Conservation (phyloP, 2,329 filamentous ascomycete genomes). For the Coniochaeta sp. region DNA sequence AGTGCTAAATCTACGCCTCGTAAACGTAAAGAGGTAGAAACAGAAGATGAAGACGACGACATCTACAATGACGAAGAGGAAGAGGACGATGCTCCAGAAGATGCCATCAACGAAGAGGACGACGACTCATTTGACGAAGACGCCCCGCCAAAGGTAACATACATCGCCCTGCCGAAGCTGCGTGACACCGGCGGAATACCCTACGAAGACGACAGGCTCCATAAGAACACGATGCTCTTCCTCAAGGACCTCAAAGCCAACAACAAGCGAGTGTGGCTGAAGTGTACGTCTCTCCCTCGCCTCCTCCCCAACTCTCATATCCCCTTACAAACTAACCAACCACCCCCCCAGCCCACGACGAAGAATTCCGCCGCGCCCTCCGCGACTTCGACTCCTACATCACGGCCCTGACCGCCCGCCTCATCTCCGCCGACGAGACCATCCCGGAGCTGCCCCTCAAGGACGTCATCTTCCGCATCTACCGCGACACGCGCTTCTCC, state of each 20-base stretch:
- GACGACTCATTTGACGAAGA: conserved; percentile 25
- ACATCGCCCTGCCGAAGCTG: conserved; percentile 32
- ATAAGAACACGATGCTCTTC: conserved; percentile 52
- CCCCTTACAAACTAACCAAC: not conserved
- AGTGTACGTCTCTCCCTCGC: conserved; percentile 30
- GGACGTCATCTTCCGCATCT: conserved; percentile 81
- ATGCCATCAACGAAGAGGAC: conserved; percentile 26
- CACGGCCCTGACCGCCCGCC: conserved; percentile 60
- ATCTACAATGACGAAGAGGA: conserved; percentile 22
- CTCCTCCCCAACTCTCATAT: conserved; percentile 3
- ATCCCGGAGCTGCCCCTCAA: conserved; percentile 81
- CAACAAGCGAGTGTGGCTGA: conserved; percentile 53
- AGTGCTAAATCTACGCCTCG: not conserved
- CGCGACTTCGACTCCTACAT: conserved; percentile 80
- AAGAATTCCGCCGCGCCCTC: conserved; percentile 68
- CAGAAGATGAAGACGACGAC: conserved; percentile 15
- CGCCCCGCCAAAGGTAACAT: conserved; percentile 26
- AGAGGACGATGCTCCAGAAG: conserved; percentile 26
- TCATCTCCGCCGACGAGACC: conserved; percentile 69
- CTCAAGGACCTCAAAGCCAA: conserved; percentile 52
- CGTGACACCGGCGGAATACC: conserved; percentile 32
- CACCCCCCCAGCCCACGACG: conserved; percentile 57
- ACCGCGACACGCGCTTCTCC: conserved; percentile 78
- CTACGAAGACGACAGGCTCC: conserved; percentile 45
- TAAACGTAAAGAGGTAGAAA: conserved; percentile 8